Percentiles rank a stretch among this genome's conserved stretches.
These are phyloP conservation scores for Lactarius sp. DNA, from an alignment of 768 basidiomycete genomes.

Conservation along the genomic window DNA sequence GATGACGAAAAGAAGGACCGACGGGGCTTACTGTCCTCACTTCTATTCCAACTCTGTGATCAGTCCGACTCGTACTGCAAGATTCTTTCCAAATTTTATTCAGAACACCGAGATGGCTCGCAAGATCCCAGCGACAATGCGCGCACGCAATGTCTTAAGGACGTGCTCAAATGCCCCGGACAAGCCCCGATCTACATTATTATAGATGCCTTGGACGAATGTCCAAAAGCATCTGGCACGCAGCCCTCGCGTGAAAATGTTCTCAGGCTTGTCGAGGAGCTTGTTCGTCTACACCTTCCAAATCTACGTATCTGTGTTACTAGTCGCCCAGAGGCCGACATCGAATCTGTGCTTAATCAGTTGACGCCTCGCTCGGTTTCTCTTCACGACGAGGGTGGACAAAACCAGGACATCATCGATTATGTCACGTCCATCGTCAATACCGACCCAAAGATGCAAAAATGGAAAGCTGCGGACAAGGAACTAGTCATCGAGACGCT, in stretches of 20 bases:
- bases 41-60: no score
- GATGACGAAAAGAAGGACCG: no score
- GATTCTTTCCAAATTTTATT: no score
- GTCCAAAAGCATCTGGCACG: neutral
- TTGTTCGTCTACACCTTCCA: neutral
- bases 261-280: neutral
- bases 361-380: neutral
- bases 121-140: neutral
- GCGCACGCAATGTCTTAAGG: neutral
- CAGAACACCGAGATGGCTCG: no score
- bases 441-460: neutral
- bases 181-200: neutral
- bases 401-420: neutral
- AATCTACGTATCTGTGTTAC: conserved; percentile 1
- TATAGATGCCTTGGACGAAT: neutral
- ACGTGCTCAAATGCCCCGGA: no score
- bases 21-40: no score
- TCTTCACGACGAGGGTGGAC: neutral
- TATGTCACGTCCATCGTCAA: neutral
- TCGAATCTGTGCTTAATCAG: neutral
- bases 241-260: neutral
- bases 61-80: no score
- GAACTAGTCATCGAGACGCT: neutral
- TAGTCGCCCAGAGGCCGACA: neutral
- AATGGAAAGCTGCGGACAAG: neutral